Conservation (phyloP, 2,329 filamentous ascomycete genomes). For the Ascosphaera apis region DNA sequence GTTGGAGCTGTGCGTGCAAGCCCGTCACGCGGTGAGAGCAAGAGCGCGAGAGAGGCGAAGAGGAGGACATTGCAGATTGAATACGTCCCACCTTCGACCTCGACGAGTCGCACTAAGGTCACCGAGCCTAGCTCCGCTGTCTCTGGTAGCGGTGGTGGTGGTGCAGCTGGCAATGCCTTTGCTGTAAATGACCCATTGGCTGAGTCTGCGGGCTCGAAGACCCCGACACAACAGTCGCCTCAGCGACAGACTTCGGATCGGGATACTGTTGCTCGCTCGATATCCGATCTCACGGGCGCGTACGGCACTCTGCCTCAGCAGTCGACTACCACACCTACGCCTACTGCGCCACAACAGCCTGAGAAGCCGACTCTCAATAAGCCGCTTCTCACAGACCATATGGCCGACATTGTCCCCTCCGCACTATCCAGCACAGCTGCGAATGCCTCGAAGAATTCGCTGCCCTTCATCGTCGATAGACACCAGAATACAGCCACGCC, state of each 20-base stretch:
- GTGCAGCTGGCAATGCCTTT: neutral
- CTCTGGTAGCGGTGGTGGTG: neutral
- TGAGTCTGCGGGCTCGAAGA: neutral
- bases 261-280: neutral
- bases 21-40: constrained; percentile 34
- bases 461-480: neutral
- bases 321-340: neutral
- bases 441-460: neutral
- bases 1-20: neutral
- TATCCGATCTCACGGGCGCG: neutral
- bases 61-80: constrained; percentile 90
- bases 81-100: constrained; percentile 60
- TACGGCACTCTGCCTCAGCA: neutral
- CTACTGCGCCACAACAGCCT: too few species aligned
- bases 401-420: neutral
- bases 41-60: constrained; percentile 57
- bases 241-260: neutral
- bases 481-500: neutral
- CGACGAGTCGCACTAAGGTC: neutral
- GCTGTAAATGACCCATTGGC: too few species aligned
- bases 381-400: neutral
- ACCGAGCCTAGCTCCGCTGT: neutral
- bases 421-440: neutral
- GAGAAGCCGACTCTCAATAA: too few species aligned
- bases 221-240: too few species aligned